phyloP scores from a whole-genome alignment of 1,284 basidiomycete genomes.

The Ceratobasidium sp. region DNA sequence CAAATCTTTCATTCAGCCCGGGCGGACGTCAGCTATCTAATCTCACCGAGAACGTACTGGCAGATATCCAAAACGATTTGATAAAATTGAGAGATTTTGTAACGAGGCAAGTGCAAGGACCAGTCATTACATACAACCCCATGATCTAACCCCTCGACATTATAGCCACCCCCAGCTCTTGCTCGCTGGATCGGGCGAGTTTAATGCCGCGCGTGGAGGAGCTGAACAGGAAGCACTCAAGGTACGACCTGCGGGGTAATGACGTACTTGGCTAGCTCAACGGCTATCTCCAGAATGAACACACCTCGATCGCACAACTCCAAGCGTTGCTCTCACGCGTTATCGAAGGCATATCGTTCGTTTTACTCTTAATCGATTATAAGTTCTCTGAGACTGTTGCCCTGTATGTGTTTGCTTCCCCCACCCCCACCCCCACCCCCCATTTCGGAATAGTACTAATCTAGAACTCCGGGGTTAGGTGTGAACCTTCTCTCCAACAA shows the following conservation, averaged over 20 bases:
- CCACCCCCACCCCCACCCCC: background rate
- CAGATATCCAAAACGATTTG: constrained; percentile 78
- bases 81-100: constrained; percentile 76
- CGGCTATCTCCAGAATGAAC: constrained; percentile 66
- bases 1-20: constrained; percentile 50
- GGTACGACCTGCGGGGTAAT: constrained; percentile 52
- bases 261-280: constrained; percentile 14
- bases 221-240: constrained; percentile 83
- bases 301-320: constrained; percentile 75
- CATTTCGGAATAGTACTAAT: constrained; percentile 37
- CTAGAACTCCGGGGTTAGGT: constrained; percentile 55
- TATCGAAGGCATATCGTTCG: constrained; percentile 91
- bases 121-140: background rate
- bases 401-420: constrained; percentile 64
- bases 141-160: background rate
- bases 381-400: constrained; percentile 83
- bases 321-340: constrained; percentile 76
- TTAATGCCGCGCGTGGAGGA: constrained; percentile 59
- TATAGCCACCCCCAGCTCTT: constrained; percentile 79
- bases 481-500: constrained; percentile 70
- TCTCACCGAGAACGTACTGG: constrained; percentile 66
- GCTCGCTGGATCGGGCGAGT: constrained; percentile 72
- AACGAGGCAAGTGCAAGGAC: constrained; percentile 49
- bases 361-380: constrained; percentile 90
- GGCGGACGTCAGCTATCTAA: constrained; percentile 61